phyloP scores from a whole-genome alignment of 176 grass and related monocot species.

The Alopecurus myosuroides region DNA sequence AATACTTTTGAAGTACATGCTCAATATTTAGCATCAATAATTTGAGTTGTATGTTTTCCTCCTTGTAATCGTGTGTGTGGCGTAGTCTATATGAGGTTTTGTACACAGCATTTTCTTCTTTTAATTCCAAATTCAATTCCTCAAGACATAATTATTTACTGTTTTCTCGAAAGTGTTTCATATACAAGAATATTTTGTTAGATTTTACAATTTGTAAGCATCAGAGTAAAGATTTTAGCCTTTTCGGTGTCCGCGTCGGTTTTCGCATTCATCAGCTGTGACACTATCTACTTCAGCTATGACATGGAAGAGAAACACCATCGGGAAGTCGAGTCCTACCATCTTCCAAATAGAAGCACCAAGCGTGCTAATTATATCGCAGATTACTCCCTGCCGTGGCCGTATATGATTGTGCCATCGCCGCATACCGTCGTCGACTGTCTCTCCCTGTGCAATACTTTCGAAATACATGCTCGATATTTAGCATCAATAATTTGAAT shows the following conservation, averaged over 20 bases:
- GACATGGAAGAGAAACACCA: not conserved
- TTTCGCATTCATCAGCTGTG: not conserved
- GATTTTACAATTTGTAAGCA: too few species aligned
- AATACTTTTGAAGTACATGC: not conserved
- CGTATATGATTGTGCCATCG: not conserved
- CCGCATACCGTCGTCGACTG: not conserved
- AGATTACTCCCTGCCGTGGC: not conserved
- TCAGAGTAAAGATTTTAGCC: too few species aligned
- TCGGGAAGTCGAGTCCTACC: not conserved
- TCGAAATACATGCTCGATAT: not conserved
- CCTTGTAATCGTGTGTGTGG: too few species aligned
- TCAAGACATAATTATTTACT: too few species aligned
- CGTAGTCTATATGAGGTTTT: too few species aligned
- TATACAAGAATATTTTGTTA: too few species aligned
- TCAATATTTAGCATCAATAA: not conserved
- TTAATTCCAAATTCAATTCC: too few species aligned
- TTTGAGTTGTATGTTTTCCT: not conserved
- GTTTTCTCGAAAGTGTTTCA: too few species aligned
- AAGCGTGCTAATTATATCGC: not conserved
- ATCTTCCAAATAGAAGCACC: not conserved
- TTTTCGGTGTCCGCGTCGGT: not conserved
- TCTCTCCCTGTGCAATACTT: not conserved
- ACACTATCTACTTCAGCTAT: not conserved
- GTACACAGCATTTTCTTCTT: too few species aligned
- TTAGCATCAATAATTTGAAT: not conserved